Conservation (phyloP, 148 eudicot species). For the Chenopodium formosanum region DNA sequence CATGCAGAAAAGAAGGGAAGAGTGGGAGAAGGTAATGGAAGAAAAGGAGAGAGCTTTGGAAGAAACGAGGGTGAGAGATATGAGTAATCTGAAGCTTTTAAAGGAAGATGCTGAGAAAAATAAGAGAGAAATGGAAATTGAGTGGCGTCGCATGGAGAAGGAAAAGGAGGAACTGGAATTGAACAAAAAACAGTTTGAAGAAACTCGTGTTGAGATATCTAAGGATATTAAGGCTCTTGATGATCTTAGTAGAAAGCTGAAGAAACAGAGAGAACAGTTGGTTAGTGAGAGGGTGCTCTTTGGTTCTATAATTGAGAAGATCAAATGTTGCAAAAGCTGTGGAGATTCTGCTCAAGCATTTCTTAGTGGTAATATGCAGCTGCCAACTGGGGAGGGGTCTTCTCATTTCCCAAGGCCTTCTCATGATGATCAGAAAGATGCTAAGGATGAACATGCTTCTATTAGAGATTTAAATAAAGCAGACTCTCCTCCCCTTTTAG, state of each 20-base stretch:
- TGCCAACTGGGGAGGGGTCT: slow-evolving; percentile 36
- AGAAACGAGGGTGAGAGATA: slow-evolving; percentile 49
- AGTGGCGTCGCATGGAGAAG: slow-evolving; percentile 49
- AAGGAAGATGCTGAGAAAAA: slow-evolving; percentile 50
- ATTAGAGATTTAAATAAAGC: slow-evolving; percentile 19
- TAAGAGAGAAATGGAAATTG: slow-evolving; percentile 51
- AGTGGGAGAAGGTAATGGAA: slow-evolving; percentile 46
- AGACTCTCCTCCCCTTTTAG: slow-evolving; percentile 36
- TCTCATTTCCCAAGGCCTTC: slow-evolving; percentile 27
- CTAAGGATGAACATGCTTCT: slow-evolving; percentile 28
- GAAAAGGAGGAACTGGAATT: slow-evolving; percentile 51
- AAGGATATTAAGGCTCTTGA: slow-evolving; percentile 68
- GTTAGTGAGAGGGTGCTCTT: slow-evolving; percentile 54
- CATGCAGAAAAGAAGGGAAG: slow-evolving; percentile 52
- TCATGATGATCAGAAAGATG: slow-evolving; percentile 2
- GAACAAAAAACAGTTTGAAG: slow-evolving; percentile 60
- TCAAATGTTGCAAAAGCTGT: slow-evolving; percentile 63
- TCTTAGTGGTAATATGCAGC: slow-evolving; percentile 43
- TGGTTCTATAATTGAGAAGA: slow-evolving; percentile 50
- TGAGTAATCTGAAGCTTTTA: slow-evolving; percentile 37
- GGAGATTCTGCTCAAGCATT: slow-evolving; percentile 49
- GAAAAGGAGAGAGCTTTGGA: slow-evolving; percentile 64
- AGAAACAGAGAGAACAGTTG: slow-evolving; percentile 58
- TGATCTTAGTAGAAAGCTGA: slow-evolving; percentile 63
- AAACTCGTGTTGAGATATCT: slow-evolving; percentile 62